Base-by-base conservation (phyloP, 2,329 filamentous ascomycete species). In the Verticillium tricorpus region DNA sequence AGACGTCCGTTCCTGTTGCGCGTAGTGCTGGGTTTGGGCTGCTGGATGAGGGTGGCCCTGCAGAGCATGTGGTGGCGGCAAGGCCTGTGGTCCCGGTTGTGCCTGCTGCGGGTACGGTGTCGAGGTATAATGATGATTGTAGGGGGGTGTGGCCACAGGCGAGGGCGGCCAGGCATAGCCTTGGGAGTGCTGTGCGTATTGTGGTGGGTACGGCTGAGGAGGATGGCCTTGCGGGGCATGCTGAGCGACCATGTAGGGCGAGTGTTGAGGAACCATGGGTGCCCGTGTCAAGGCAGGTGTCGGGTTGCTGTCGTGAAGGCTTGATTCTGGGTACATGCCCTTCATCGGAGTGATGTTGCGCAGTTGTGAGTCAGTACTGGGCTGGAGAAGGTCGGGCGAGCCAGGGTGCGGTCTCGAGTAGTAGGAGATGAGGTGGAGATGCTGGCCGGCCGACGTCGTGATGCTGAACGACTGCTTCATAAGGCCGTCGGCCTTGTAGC, bases 401-500 rank as follows among this genome's bases (percentile, higher is more conserved):
- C 86, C 86, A 3, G 90, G 86, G 62, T 92, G 87, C 32, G 91
- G 91, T 61, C 93, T 86, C 3, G 93, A 90, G 76, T 93, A 98
- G 79, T 99, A 99, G 69, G 94, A 97, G 78, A 99, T 99, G 59
- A 99, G 85, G 78, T 99, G 95, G 2, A 99, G 87, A 73, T 98
- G 95, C 70, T 97, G 93, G 67, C 92, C 71, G 40, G 84, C 88
- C 1, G 91, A 92, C 1, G 95, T 98, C 25, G 93, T 97, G 78
- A 99, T 98, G 78, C 94, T 98, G 82, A 98, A 99, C 0, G 95
- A 98, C 77, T 99, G 95, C 84, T 99, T 99, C 93, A 98, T 97
- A 4, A 99, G 84, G 0, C 95, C 95, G 70, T 99, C 95, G 11
- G 90, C 91, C 82, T 97, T 99, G 78, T 97, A 97, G 66, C 92